Evolutionary conservation across 495 filamentous ascomycete genomes (phyloP), one percentile per base, ranked within the genome.

Genomic region (Aspergillus bertholletiae): DNA sequence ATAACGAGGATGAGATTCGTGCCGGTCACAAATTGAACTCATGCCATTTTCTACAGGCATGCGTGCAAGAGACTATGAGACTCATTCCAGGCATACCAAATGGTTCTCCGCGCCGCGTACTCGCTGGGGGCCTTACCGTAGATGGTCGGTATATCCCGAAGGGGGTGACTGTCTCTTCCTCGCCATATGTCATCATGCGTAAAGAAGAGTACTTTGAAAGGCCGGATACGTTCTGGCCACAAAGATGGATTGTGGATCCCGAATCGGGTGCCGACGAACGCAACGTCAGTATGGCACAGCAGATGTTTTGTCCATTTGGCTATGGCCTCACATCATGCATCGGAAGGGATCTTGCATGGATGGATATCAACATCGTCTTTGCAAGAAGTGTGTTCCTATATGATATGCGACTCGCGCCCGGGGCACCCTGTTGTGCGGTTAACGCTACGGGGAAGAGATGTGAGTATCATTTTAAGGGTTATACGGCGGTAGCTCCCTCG

Each of bases 11-110:
- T 45, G 76, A 80, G 13, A 83, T 87, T 54, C 60, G 64, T 8
- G 55, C 55, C 12, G 73, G 73, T 9, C 63, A 76, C 20, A 71
- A 69, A 41, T 74, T 81, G 3, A 78, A 55, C n/a, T 49, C 52
- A 4, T 78, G 71, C 55, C 24, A 57, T 15, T 61, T 59, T 34
- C 51, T 66, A 8, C 58, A 54, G 15, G 63, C 63, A 9, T 80
- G 85, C 68, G 83, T 90, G 62, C 86, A 91, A 64, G 88, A 91
- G 57, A 74, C 85, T 7, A 81, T 91, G 77, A 83, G 88, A 41
- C 72, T 91, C 52, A 79, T 81, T 0, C 88, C 88, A n/a, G 77
- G 85, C 0, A 85, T 90, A 7, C 71, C 78, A 27, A 81, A 80
- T 13, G 68, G 80, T 1, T 65, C 88, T 0, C 83, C 85, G 1